Evolutionary conservation across 192 early-diverging fungal species (phyloP), one percentile per base, ranked within the genome.

Genomic region (Pilaira anomala): DNA sequence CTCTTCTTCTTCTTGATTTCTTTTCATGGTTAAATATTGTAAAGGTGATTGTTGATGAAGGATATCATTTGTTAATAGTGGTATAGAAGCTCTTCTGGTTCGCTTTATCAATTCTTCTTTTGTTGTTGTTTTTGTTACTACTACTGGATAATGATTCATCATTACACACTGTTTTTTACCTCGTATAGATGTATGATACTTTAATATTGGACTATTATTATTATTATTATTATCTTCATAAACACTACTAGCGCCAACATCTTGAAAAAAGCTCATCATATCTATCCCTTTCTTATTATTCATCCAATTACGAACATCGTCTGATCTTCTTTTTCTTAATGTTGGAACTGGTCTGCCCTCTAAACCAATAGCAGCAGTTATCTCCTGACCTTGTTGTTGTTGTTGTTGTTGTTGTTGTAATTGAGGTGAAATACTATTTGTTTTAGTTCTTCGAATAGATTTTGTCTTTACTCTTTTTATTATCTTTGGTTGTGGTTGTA

Each of bases 231-330:
- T 29, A 48, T 48, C 51, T 3, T 57, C 52, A 65, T 39, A 29
- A 0, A 41, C 28, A 13, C 52, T 48, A 57, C 18, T 29, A 18
- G 33, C 21, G 41, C 18, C 55, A 39, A 41, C 36, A 39, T 44
- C 51, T 36, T 68, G 66, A 39, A 68, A 68, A 36, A 55, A 68
- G 30, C 56, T 53, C 2, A 68, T 28, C 11, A 41, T 22, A 19
- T 68, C 46, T 3, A 56, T 53, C 3, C 61, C 60, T 2, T 58
- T 58, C 12, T 25, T 46, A 24, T 39, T 44, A 22, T 68, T 59
- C 41, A 68, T 62, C 66, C 66, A 68, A 19, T 62, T 55, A 13
- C 60, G 50, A 14, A 68, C 66, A 39, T 68, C 66, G 41, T 45
- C 45, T 22, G 66, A 68, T 25, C 66, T 48, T 33, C 61, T 68